phyloP scores from a whole-genome alignment of 2,329 filamentous ascomycete species.

The Coniochaeta sp. region DNA sequence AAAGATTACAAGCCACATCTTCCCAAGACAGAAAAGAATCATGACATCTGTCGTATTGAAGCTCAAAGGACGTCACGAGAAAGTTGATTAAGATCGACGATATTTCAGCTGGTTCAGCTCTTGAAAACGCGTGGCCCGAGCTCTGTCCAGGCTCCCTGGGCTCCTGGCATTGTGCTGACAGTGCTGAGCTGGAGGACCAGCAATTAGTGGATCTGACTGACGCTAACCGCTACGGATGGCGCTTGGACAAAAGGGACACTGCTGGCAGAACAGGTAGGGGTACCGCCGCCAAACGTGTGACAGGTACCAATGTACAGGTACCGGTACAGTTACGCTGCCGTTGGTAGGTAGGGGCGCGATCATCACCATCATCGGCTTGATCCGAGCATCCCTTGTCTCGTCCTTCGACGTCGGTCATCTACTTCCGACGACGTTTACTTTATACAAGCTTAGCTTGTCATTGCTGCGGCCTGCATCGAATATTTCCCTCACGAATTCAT shows the following conservation, averaged over 20 bases:
- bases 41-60: background rate
- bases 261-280: background rate
- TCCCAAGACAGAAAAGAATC: background rate
- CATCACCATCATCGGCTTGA: background rate
- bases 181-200: too few species aligned
- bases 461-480: too few species aligned
- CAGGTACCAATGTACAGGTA: background rate
- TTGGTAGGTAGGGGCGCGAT: background rate
- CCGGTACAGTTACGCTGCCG: too few species aligned
- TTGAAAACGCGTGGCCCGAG: background rate
- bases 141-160: background rate
- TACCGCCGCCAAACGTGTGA: background rate
- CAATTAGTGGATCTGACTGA: background rate
- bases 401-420: background rate
- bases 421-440: background rate
- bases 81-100: background rate
- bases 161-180: background rate
- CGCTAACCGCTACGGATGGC: background rate
- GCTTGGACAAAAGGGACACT: background rate
- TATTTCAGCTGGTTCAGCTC: background rate
- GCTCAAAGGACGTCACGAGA: background rate
- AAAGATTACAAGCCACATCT: background rate
- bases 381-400: background rate
- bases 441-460: too few species aligned
- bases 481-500: background rate